A percentile compares a stretch with the other conserved stretches of the same genome.
Conservation (phyloP, 2,329 filamentous ascomycete genomes). For the Aspergillus ibericus region DNA sequence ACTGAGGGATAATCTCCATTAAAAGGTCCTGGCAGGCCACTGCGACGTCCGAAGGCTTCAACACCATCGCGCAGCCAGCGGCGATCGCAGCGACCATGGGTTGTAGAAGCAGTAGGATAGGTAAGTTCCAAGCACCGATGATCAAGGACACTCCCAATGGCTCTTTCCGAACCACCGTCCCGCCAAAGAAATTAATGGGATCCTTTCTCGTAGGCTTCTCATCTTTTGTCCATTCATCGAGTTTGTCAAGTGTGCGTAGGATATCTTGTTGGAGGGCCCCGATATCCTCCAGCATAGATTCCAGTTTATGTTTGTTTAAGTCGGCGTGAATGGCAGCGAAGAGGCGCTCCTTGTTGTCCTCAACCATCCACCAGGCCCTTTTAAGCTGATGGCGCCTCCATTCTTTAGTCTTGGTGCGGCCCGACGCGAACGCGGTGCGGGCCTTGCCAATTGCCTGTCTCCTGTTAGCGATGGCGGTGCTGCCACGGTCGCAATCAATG, state of each 20-base stretch:
- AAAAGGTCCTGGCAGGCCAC: slow-evolving; percentile 38
- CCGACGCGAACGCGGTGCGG: slow-evolving; percentile 27
- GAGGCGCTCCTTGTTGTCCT: slow-evolving; percentile 40
- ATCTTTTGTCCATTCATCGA: slow-evolving; percentile 45
- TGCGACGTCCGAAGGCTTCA: slow-evolving; percentile 50
- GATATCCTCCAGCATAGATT: slow-evolving; percentile 36
- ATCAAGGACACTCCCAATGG: slow-evolving; percentile 48
- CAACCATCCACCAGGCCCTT: slow-evolving; percentile 45
- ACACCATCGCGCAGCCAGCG: slow-evolving; percentile 43
- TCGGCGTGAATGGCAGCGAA: slow-evolving; percentile 36
- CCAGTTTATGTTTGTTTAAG: slow-evolving; percentile 37
- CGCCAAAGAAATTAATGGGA: slow-evolving; percentile 31
- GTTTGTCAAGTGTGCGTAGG: slow-evolving; percentile 37
- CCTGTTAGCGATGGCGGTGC: neutral
- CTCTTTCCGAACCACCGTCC: slow-evolving; percentile 43
- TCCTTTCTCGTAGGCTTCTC: slow-evolving; percentile 27
- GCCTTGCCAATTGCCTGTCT: neutral
- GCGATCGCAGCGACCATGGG: slow-evolving; percentile 47
- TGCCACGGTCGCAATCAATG: neutral
- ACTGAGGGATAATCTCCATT: slow-evolving; percentile 42
- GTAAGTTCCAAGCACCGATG: slow-evolving; percentile 52
- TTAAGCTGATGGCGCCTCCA: slow-evolving; percentile 48
- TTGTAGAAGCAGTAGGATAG: slow-evolving; percentile 40
- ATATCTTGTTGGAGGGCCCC: slow-evolving; percentile 36
- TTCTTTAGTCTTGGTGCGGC: slow-evolving; percentile 37